phyloP scores from a whole-genome alignment of 1,284 basidiomycete species.

The Dichomitus squalens region DNA sequence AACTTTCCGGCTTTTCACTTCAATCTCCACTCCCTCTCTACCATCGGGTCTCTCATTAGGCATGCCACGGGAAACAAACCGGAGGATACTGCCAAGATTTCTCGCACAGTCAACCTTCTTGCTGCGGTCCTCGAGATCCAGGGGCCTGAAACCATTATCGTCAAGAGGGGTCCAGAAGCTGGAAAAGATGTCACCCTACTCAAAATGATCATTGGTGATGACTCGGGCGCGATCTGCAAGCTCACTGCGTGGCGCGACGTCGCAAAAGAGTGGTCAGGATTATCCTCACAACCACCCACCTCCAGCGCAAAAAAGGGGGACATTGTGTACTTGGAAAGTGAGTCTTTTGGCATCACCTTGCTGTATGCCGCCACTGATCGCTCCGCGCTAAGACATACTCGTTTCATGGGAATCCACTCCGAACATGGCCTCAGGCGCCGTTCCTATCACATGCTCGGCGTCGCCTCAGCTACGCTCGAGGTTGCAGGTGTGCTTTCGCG shows the following conservation, averaged over 20 bases:
- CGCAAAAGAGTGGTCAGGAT: conserved; percentile 66
- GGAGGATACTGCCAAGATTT: conserved; percentile 19
- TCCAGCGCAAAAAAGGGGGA: conserved; percentile 65
- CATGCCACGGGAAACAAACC: conserved; percentile 19
- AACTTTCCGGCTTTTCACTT: conserved; percentile 71
- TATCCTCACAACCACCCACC: conserved; percentile 21
- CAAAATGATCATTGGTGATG: conserved; percentile 70
- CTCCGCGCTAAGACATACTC: conserved; percentile 47
- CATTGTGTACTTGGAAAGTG: conserved; percentile 66
- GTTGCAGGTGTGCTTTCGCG: conserved; percentile 72
- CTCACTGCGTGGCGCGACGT: conserved; percentile 75
- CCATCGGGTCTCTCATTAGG: conserved; percentile 42
- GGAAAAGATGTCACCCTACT: conserved; percentile 68
- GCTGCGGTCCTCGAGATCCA: conserved; percentile 72
- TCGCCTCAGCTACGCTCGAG: conserved; percentile 63
- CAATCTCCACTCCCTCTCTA: conserved; percentile 55
- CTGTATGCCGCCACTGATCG: not conserved
- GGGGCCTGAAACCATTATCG: conserved; percentile 63
- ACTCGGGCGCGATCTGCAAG: conserved; percentile 64
- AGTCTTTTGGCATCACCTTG: conserved; percentile 30
- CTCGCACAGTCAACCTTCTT: conserved; percentile 55
- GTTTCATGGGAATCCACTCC: conserved; percentile 24
- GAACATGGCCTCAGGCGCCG: conserved; percentile 6
- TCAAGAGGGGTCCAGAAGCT: conserved; percentile 66
- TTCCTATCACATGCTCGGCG: conserved; percentile 55